phyloP scores from a whole-genome alignment of 2,329 filamentous ascomycete genomes.

The Ophiocordyceps camponoti-leonardi region DNA sequence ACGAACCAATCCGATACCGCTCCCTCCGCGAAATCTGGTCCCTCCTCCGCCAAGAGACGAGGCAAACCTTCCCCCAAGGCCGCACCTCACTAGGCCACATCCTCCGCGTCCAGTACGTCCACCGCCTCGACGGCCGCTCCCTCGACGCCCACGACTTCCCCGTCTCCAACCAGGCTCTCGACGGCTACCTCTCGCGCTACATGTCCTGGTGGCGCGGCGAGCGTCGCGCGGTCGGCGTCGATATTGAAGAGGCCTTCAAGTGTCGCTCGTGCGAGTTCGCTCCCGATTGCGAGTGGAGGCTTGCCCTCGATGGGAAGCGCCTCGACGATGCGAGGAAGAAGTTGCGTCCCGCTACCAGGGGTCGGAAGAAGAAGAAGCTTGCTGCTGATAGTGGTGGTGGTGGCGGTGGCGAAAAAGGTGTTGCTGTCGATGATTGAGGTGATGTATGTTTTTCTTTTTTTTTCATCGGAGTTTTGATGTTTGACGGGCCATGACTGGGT shows the following conservation, averaged over 20 bases:
- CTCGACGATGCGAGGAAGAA: not conserved
- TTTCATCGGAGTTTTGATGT: too few relatives aligned
- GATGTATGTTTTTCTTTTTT: too few relatives aligned
- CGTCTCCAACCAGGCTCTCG: constrained; percentile 46
- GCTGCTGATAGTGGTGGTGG: not conserved
- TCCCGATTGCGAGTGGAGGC: constrained; percentile 62
- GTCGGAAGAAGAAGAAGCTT: not conserved
- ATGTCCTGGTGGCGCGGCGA: constrained; percentile 83
- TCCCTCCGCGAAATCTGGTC: constrained; percentile 28
- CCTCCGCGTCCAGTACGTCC: constrained; percentile 36
- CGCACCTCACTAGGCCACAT: constrained; percentile 29
- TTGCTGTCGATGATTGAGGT: not conserved
- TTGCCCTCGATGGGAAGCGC: constrained; percentile 44
- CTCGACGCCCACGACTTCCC: constrained; percentile 43
- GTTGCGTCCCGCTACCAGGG: not conserved
- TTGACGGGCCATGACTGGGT: too few relatives aligned
- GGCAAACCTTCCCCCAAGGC: constrained; percentile 33
- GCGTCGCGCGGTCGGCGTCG: constrained; percentile 55
- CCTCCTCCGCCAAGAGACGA: constrained; percentile 28
- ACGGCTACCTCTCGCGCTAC: constrained; percentile 48
- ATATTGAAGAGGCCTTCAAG: constrained; percentile 75
- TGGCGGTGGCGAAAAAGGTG: too few relatives aligned
- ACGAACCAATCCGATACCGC: constrained; percentile 25
- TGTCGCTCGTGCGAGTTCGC: constrained; percentile 74
- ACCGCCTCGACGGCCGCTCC: constrained; percentile 31